These are phyloP conservation scores for Beta lomatogona DNA, from an alignment of 179 eudicot genomes.

Conservation along the genomic window DNA sequence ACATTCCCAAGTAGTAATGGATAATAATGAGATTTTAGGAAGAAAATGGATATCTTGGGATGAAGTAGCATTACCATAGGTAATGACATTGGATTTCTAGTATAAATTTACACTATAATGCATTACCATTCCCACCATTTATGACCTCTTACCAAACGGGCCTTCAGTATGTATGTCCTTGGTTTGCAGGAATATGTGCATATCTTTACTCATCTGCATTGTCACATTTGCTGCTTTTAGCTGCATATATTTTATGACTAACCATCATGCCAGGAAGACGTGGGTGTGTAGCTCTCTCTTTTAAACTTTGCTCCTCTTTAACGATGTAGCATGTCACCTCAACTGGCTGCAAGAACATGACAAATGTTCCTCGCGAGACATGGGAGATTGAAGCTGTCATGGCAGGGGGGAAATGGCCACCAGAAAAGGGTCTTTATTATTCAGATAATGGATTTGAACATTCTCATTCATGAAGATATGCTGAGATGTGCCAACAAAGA, in stretches of 20 bases:
- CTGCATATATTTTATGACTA: background rate
- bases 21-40: too few relatives aligned
- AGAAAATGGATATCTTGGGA: too few relatives aligned
- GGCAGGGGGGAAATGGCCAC: slow-evolving; percentile 74
- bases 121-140: too few relatives aligned
- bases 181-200: background rate
- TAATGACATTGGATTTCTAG: too few relatives aligned
- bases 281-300: background rate
- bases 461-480: background rate
- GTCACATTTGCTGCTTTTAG: background rate
- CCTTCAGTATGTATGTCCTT: background rate
- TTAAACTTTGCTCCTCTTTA: background rate
- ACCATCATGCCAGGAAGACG: background rate
- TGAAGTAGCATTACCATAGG: too few relatives aligned
- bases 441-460: background rate
- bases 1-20: too few relatives aligned
- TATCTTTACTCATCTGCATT: background rate
- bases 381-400: slow-evolving; percentile 71
- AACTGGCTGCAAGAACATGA: slow-evolving; percentile 67
- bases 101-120: too few relatives aligned
- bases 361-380: slow-evolving; percentile 57
- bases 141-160: too few relatives aligned
- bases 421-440: slow-evolving; percentile 15
- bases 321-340: slow-evolving; percentile 43
- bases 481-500: background rate